Evolutionary conservation across 768 basidiomycete genomes (phyloP).

Genomic region (Lentinula aciculospora): DNA sequence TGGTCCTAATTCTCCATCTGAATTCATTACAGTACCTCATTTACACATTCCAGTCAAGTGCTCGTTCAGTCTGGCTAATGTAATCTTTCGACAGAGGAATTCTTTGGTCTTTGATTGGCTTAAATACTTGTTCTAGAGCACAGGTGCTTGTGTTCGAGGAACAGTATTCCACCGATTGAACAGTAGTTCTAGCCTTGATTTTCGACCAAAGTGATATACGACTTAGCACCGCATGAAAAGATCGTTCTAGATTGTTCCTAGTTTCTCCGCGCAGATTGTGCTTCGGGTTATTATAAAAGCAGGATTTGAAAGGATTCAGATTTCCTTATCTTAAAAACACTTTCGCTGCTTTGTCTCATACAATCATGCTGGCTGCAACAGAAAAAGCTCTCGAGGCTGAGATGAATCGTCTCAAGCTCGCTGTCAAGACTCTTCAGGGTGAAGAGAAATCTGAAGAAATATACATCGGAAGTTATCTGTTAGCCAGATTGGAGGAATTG

Average conservation of each 20-base stretch:
- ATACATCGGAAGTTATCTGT: conserved; percentile 53
- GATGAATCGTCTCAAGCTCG: conserved; percentile 38
- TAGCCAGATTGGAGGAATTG: conserved; percentile 58
- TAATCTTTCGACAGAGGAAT: neutral
- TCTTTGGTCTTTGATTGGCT: neutral
- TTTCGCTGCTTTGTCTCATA: neutral
- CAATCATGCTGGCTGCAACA: conserved; percentile 5
- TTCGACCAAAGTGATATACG: too few species aligned
- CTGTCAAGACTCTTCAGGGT: conserved; percentile 35
- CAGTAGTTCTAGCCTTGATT: neutral
- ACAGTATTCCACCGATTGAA: neutral
- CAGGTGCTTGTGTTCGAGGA: neutral
- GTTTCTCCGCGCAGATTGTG: neutral
- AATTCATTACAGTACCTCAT: neutral
- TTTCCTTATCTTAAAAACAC: neutral
- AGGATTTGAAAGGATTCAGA: neutral
- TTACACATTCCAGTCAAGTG: neutral
- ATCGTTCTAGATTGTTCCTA: conserved; percentile 5
- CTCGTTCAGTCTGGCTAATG: neutral
- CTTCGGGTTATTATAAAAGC: too few species aligned
- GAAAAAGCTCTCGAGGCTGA: conserved; percentile 34
- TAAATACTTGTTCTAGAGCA: neutral
- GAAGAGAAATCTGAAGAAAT: conserved; percentile 37
- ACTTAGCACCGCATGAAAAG: neutral
- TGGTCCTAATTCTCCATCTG: conserved; percentile 8